Evolutionary conservation across 176 grass and related monocot genomes (phyloP).

Genomic region (Raddia distichophylla): DNA sequence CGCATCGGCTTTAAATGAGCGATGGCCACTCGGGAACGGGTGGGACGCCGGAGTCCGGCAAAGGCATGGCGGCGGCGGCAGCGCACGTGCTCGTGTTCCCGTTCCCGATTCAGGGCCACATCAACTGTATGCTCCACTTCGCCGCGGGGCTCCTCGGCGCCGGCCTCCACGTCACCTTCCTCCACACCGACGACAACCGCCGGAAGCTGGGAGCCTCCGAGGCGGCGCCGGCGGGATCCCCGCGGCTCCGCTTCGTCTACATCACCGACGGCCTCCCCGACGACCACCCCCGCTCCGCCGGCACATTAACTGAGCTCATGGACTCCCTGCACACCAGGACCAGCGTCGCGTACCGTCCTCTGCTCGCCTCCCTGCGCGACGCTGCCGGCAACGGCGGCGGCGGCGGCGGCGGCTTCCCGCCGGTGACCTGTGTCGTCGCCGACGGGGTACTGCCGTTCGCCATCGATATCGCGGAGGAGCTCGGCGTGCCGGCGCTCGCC

Average conservation of each 20-base stretch:
- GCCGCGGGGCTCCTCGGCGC: constrained; percentile 41
- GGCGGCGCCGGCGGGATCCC: not conserved
- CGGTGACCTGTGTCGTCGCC: constrained; percentile 51
- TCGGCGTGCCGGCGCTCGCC: constrained; percentile 48
- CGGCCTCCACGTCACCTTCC: constrained; percentile 57
- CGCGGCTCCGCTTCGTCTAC: constrained; percentile 43
- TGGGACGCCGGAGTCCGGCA: not conserved
- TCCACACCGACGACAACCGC: constrained; percentile 44
- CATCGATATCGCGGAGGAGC: constrained; percentile 45
- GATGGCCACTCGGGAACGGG: too few species aligned
- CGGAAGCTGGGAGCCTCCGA: not conserved
- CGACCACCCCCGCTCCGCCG: constrained; percentile 32
- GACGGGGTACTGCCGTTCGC: constrained; percentile 42
- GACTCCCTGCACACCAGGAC: constrained; percentile 26
- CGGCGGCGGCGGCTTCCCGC: constrained; percentile 7
- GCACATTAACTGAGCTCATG: constrained; percentile 9
- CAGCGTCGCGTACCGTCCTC: constrained; percentile 12
- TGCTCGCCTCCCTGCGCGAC: constrained; percentile 15
- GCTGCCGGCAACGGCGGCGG: not conserved
- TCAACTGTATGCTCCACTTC: constrained; percentile 57
- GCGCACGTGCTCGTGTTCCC: constrained; percentile 55
- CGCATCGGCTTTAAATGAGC: too few species aligned
- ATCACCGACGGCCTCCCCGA: constrained; percentile 55
- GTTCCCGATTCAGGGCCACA: constrained; percentile 50
- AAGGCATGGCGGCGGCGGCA: not conserved